Conservation (phyloP, 108 stramenopile genomes). For the Cyclotella choctawhatcheeana region DNA sequence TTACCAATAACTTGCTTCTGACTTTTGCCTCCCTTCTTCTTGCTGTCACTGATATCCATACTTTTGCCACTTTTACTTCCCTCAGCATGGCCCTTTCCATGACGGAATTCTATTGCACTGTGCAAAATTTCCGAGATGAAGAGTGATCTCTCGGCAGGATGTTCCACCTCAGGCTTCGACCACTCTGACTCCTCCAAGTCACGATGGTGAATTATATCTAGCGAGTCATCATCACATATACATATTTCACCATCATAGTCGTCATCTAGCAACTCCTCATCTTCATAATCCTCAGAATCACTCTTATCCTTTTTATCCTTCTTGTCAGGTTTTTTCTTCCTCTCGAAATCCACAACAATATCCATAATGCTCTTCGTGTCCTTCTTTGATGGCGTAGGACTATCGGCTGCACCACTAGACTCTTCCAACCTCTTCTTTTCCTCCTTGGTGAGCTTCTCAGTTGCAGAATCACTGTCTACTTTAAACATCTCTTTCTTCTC, state of each 20-base stretch:
- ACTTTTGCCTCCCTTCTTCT: conserved; percentile 1
- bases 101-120: not conserved
- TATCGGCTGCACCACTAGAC: not conserved
- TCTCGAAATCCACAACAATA: not conserved
- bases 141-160: not conserved
- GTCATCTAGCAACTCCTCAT: not conserved
- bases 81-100: not conserved
- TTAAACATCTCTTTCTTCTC: not conserved
- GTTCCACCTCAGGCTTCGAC: not conserved
- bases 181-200: not conserved
- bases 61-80: conserved; percentile 7
- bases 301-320: not conserved
- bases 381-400: not conserved
- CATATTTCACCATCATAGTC: not conserved
- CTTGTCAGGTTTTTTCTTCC: not conserved
- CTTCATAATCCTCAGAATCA: not conserved
- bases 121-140: not conserved
- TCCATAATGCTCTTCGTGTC: not conserved
- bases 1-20: too few relatives aligned
- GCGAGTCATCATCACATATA: not conserved
- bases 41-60: not conserved
- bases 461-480: not conserved
- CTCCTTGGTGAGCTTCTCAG: not conserved
- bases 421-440: not conserved
- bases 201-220: not conserved